These are phyloP conservation scores for Pseudonitzschia pungens DNA, from an alignment of 108 stramenopile species.

Conservation along the genomic window DNA sequence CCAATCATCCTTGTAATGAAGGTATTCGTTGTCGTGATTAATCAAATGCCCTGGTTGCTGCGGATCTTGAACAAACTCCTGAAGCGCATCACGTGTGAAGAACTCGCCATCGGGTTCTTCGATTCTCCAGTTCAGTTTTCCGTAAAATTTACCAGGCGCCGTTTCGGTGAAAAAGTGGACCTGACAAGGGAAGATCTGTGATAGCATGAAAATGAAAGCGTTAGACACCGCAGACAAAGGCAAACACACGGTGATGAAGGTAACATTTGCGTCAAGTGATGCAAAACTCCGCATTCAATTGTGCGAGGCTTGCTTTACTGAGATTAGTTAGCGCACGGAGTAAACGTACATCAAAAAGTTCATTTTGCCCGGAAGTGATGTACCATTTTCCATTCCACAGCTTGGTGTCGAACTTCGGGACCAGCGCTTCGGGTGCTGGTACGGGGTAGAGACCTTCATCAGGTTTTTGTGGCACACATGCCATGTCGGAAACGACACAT, in stretches of 20 bases:
- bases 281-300: background rate
- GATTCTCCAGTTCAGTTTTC: slow-evolving; percentile 93
- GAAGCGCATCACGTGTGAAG: slow-evolving; percentile 91
- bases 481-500: slow-evolving; percentile 90
- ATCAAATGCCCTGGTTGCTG: slow-evolving; percentile 82
- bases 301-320: background rate
- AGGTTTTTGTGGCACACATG: slow-evolving; percentile 86
- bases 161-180: slow-evolving; percentile 96
- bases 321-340: background rate
- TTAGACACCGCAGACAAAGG: slow-evolving; percentile 1
- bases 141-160: slow-evolving; percentile 79
- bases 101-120: slow-evolving; percentile 95
- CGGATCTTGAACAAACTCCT: slow-evolving; percentile 89
- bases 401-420: slow-evolving; percentile 81
- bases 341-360: slow-evolving; percentile 73
- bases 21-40: slow-evolving; percentile 97
- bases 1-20: slow-evolving; percentile 98
- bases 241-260: background rate
- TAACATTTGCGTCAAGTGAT: background rate
- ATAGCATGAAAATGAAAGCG: background rate
- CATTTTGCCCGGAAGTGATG: slow-evolving; percentile 93
- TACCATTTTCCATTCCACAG: slow-evolving; percentile 91
- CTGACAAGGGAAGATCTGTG: slow-evolving; percentile 89
- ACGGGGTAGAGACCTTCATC: slow-evolving; percentile 93
- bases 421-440: slow-evolving; percentile 58